A percentile compares a stretch with the other conserved stretches of the same genome.
Conservation (phyloP, 495 filamentous ascomycete genomes). For the Neurospora sp. region DNA sequence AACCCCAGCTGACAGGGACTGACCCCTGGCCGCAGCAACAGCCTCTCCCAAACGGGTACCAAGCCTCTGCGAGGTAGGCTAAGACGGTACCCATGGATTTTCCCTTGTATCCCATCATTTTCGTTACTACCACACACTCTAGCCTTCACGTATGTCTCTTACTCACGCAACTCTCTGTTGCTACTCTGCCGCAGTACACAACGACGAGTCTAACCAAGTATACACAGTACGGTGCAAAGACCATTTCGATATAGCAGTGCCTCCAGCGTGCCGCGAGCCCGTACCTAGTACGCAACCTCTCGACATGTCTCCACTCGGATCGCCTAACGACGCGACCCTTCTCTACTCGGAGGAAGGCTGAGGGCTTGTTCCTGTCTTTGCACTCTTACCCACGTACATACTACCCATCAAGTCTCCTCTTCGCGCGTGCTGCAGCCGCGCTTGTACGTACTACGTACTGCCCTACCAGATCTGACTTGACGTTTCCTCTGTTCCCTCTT, state of each 20-base stretch:
- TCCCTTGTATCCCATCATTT: conserved; percentile 17
- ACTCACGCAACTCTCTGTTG: conserved; percentile 6
- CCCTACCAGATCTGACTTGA: conserved; percentile 7
- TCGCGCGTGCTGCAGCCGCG: conserved; percentile 21
- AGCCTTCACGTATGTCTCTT: background rate
- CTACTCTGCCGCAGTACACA: background rate
- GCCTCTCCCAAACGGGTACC: conserved; percentile 14
- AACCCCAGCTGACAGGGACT: conserved; percentile 16
- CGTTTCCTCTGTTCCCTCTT: conserved; percentile 13
- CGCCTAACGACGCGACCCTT: background rate
- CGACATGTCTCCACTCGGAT: conserved; percentile 4
- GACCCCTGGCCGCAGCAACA: conserved; percentile 8
- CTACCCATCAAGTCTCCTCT: conserved; percentile 10
- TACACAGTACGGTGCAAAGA: conserved; percentile 1
- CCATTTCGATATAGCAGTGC: conserved; percentile 41
- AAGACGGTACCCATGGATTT: conserved; percentile 15
- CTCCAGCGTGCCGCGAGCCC: conserved; percentile 20
- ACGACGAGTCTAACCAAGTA: background rate
- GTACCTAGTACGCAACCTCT: conserved; percentile 3
- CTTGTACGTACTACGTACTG: conserved; percentile 17
- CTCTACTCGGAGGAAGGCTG: conserved; percentile 5
- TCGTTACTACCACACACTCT: conserved; percentile 3
- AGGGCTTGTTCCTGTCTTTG: conserved; percentile 9
- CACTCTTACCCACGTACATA: conserved; percentile 4
- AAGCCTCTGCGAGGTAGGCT: conserved; percentile 17